phyloP scores from a whole-genome alignment of 768 basidiomycete genomes.

The Mycena amicta region DNA sequence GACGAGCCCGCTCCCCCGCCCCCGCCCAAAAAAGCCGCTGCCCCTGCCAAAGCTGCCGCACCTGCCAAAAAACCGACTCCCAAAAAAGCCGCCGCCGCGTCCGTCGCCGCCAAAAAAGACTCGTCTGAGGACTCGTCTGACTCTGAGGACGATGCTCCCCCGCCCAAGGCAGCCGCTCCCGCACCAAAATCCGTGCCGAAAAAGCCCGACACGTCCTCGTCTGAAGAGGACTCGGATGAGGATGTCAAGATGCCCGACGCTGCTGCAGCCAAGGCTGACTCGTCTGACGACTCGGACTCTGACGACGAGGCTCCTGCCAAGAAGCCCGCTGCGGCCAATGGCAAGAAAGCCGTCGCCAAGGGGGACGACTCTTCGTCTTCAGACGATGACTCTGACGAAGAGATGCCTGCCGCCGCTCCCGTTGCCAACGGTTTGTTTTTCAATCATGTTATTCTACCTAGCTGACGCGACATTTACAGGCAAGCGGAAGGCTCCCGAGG shows the following conservation, averaged over 20 bases:
- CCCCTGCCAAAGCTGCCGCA: conserved; percentile 10
- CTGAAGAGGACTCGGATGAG: conserved; percentile 35
- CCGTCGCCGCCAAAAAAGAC: conserved; percentile 25
- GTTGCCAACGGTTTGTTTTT: conserved; percentile 41
- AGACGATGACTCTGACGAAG: conserved; percentile 56
- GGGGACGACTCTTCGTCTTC: conserved; percentile 29
- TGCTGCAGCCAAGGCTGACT: conserved; percentile 7
- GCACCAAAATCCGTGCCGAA: conserved; percentile 24
- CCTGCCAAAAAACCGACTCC: conserved; percentile 26
- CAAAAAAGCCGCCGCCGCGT: conserved; percentile 2
- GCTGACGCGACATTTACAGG: too few species aligned
- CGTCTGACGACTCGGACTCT: conserved; percentile 28
- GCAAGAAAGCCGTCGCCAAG: conserved; percentile 20
- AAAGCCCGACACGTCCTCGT: conserved; percentile 25
- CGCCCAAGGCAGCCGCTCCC: conserved; percentile 25
- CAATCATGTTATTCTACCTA: too few species aligned
- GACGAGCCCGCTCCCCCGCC: conserved; percentile 22
- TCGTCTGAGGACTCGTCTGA: conserved; percentile 7
- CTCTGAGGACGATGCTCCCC: conserved; percentile 28
- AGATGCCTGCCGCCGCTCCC: conserved; percentile 54
- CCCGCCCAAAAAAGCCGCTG: conserved; percentile 26
- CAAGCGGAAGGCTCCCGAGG: conserved; percentile 83
- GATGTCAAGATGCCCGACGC: conserved; percentile 22
- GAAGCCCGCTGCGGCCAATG: conserved; percentile 26
- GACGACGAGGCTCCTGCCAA: conserved; percentile 33